Evolutionary conservation across 176 grass and related monocot genomes (phyloP).

Genomic region (Aegilops longissima): DNA sequence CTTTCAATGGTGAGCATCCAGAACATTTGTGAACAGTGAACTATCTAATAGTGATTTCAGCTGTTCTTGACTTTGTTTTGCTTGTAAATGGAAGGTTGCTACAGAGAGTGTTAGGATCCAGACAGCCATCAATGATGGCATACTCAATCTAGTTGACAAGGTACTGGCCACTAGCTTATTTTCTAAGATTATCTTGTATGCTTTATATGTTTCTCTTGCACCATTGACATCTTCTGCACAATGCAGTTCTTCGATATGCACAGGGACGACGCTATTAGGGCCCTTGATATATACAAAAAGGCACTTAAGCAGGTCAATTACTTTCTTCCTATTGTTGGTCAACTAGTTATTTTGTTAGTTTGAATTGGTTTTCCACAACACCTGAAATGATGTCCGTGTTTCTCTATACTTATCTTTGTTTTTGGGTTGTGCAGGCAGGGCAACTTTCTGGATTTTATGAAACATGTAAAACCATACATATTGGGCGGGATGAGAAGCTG

Average conservation of each 20-base stretch:
- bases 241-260: constrained; percentile 97
- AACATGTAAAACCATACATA: constrained; percentile 83
- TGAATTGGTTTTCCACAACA: background rate
- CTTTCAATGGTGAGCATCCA: constrained; percentile 77
- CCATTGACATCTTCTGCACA: constrained; percentile 28
- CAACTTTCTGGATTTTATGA: constrained; percentile 93
- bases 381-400: background rate
- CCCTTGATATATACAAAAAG: constrained; percentile 87
- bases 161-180: constrained; percentile 28
- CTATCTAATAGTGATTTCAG: background rate
- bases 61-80: constrained; percentile 41
- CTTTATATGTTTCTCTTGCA: background rate
- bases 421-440: constrained; percentile 56
- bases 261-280: constrained; percentile 75
- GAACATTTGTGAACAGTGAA: background rate
- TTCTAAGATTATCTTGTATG: background rate
- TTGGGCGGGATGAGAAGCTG: constrained; percentile 69
- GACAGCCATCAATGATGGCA: constrained; percentile 79
- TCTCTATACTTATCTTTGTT: background rate
- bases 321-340: background rate
- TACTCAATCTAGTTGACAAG: constrained; percentile 97
- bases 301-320: constrained; percentile 67
- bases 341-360: background rate
- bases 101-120: constrained; percentile 84
- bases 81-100: constrained; percentile 68